These are phyloP conservation scores for Epicoccum nigrum DNA, from an alignment of 2,329 filamentous ascomycete species.

Conservation along the genomic window DNA sequence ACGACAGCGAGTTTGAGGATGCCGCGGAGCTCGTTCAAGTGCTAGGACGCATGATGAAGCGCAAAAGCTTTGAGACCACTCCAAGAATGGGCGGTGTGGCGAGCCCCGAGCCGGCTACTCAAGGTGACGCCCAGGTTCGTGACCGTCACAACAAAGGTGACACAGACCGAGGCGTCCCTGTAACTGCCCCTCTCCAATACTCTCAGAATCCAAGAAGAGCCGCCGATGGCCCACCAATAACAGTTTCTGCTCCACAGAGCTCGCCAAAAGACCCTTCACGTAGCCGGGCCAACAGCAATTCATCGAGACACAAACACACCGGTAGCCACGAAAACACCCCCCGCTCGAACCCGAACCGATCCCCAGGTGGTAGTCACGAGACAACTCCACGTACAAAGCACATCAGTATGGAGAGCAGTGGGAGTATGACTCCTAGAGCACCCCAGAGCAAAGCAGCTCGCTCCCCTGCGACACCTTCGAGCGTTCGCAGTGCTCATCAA, in stretches of 20 bases:
- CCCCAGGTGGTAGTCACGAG: conserved; percentile 35
- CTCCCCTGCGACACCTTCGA: conserved; percentile 43
- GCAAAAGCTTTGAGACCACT: conserved; percentile 53
- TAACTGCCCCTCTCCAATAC: conserved; percentile 25
- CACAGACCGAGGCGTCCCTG: conserved; percentile 18
- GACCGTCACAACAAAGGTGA: conserved; percentile 9
- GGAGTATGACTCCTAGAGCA: conserved; percentile 41
- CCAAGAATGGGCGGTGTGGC: conserved; percentile 40
- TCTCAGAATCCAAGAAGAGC: conserved; percentile 33
- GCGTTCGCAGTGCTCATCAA: conserved; percentile 37
- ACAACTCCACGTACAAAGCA: conserved; percentile 42
- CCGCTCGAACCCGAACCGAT: conserved; percentile 32
- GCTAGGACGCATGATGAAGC: conserved; percentile 86
- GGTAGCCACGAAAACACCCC: conserved; percentile 37
- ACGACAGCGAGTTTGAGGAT: conserved; percentile 93
- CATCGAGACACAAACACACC: conserved; percentile 27
- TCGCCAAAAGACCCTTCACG: conserved; percentile 27
- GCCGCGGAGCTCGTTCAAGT: conserved; percentile 87
- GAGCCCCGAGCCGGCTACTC: conserved; percentile 37
- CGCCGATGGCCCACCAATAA: conserved; percentile 35
- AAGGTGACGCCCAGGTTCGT: conserved; percentile 17
- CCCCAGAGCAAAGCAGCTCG: conserved; percentile 37
- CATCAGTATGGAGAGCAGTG: conserved; percentile 39
- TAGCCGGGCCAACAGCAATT: conserved; percentile 39
- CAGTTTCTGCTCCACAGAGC: conserved; percentile 25